Conservation (phyloP, 805 yeast genomes). For the Blastobotrys chiropterorum region DNA sequence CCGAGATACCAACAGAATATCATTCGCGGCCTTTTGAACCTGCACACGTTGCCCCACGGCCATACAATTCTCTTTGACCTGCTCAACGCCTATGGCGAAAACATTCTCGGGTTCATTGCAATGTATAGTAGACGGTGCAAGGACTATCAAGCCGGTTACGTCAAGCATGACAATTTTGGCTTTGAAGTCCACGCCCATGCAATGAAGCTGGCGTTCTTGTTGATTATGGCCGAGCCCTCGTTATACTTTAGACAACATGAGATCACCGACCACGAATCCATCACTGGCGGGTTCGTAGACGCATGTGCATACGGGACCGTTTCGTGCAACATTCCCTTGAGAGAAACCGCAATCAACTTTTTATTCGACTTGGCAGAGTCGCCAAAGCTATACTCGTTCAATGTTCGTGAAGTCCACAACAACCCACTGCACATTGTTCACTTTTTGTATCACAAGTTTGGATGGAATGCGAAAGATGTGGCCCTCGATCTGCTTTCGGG, state of each 20-base stretch:
- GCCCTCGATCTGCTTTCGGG: slow-evolving; percentile 35
- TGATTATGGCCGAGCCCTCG: slow-evolving; percentile 6
- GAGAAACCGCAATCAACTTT: slow-evolving; percentile 4
- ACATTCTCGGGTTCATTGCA: slow-evolving; percentile 8
- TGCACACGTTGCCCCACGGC: slow-evolving; percentile 14
- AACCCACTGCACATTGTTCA: slow-evolving; percentile 12
- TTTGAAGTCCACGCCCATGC: slow-evolving; percentile 11
- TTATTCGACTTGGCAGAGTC: background rate
- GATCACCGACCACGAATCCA: background rate
- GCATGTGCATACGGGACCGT: background rate
- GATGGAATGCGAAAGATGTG: slow-evolving; percentile 35
- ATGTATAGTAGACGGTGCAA: slow-evolving; percentile 6
- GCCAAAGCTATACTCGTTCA: slow-evolving; percentile 1
- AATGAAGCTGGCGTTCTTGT: slow-evolving; percentile 6
- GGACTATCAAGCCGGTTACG: slow-evolving; percentile 6
- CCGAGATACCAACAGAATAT: slow-evolving; percentile 12
- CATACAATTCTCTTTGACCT: slow-evolving; percentile 4
- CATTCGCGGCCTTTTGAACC: slow-evolving; percentile 11
- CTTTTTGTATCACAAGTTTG: slow-evolving; percentile 14
- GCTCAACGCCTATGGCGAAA: slow-evolving; percentile 1
- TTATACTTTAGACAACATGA: background rate
- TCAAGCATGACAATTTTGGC: slow-evolving; percentile 1
- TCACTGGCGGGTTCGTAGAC: background rate
- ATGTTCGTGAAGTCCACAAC: background rate
- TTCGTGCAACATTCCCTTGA: background rate